A percentile compares a stretch with the other conserved stretches of the same genome.
phyloP scores from a whole-genome alignment of 139 green algal species.

The Coelastrella sp. region DNA sequence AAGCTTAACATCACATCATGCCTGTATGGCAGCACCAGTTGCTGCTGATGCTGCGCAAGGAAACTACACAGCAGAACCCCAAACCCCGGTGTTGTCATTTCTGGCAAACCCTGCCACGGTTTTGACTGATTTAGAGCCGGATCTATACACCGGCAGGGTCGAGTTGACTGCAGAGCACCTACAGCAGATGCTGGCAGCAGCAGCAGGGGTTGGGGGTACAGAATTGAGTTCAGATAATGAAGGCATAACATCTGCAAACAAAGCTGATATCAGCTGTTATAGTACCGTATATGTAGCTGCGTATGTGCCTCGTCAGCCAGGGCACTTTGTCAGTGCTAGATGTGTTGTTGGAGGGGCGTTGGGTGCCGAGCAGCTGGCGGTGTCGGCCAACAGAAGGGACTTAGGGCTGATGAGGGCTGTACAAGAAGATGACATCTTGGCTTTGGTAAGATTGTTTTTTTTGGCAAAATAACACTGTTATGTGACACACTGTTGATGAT shows the following conservation, averaged over 20 bases:
- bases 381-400: background rate
- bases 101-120: conserved; percentile 2
- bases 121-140: background rate
- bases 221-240: no score
- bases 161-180: background rate
- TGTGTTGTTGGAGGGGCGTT: background rate
- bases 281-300: background rate
- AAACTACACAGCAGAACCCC: background rate
- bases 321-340: background rate
- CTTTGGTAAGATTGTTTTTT: background rate
- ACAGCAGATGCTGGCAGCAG: background rate
- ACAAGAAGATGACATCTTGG: background rate
- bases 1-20: no score
- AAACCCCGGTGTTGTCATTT: background rate
- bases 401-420: background rate
- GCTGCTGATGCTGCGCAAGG: background rate
- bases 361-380: background rate
- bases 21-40: no score
- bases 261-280: background rate
- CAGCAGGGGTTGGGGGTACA: no score
- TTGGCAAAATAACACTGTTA: background rate
- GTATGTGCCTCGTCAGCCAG: background rate
- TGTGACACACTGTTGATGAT: no score
- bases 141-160: background rate
- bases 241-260: no score